A percentile compares a stretch with the other conserved stretches of the same genome.
phyloP scores from a whole-genome alignment of 495 filamentous ascomycete genomes.

The Rhypophila decipiens region DNA sequence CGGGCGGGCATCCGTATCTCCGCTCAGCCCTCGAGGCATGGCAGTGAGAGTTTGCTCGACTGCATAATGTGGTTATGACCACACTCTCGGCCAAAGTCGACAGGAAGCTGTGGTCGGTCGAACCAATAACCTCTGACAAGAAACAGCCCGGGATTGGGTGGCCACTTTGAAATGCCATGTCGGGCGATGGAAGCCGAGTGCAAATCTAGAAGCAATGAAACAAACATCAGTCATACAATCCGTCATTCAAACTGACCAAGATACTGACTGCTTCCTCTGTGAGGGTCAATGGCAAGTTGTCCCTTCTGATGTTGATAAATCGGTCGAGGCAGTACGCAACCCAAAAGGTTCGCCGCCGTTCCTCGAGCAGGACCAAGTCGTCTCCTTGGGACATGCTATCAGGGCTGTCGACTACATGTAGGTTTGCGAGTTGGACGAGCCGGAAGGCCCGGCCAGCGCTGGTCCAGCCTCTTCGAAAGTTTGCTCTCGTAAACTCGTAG shows the following conservation, averaged over 20 bases:
- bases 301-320: conserved; percentile 41
- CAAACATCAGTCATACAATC: background rate
- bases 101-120: conserved; percentile 23
- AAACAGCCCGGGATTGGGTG: conserved; percentile 37
- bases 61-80: conserved; percentile 42
- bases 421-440: conserved; percentile 42
- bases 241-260: conserved; percentile 2
- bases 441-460: conserved; percentile 51
- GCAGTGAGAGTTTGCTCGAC: conserved; percentile 38
- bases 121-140: conserved; percentile 37
- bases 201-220: conserved; percentile 26
- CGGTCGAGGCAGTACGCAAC: conserved; percentile 50
- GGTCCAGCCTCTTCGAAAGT: conserved; percentile 43
- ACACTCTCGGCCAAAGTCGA: conserved; percentile 44
- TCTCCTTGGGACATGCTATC: conserved; percentile 14
- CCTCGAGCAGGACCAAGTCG: conserved; percentile 34
- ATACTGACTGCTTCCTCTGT: conserved; percentile 42
- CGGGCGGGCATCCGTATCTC: conserved; percentile 4
- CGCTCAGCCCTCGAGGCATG: conserved; percentile 28
- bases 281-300: conserved; percentile 40
- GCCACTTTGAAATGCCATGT: conserved; percentile 46
- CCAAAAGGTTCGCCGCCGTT: conserved; percentile 50
- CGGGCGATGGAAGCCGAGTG: conserved; percentile 42
- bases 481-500: conserved; percentile 46
- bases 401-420: conserved; percentile 44